These are phyloP conservation scores for Orbilia ellipsospora DNA, from an alignment of 2,329 filamentous ascomycete species.

Conservation along the genomic window DNA sequence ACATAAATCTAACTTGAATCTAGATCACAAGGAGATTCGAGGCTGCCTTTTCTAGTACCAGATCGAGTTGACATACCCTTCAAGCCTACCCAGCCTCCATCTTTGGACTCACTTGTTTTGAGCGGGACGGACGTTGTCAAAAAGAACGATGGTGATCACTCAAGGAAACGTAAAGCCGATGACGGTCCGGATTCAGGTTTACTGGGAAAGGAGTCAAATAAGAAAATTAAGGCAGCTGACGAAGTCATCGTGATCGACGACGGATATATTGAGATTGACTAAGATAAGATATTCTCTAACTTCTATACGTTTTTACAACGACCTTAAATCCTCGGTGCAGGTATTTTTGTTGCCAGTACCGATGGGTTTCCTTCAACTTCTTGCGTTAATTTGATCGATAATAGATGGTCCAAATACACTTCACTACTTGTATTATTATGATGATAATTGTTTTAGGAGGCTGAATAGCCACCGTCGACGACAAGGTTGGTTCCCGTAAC, in stretches of 20 bases:
- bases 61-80: conserved; percentile 64
- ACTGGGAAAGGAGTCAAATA: conserved; percentile 32
- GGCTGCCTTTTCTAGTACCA: conserved; percentile 53
- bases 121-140: conserved; percentile 57
- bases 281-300: conserved; percentile 22
- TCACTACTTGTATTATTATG: too few relatives aligned
- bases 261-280: conserved; percentile 73
- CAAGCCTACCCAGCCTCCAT: conserved; percentile 63
- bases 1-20: neutral
- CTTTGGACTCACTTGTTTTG: conserved; percentile 59
- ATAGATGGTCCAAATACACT: too few relatives aligned
- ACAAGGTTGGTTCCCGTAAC: conserved; percentile 89
- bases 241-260: conserved; percentile 61
- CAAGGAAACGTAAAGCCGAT: conserved; percentile 48
- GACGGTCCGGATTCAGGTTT: conserved; percentile 15
- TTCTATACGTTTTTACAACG: too few relatives aligned
- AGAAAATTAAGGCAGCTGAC: conserved; percentile 39
- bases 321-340: too few relatives aligned
- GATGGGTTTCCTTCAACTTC: too few relatives aligned
- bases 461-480: conserved; percentile 78
- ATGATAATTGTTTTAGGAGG: too few relatives aligned
- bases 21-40: conserved; percentile 62
- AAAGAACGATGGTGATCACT: conserved; percentile 30
- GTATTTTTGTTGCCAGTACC: too few relatives aligned
- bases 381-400: too few relatives aligned